A percentile compares a stretch with the other conserved stretches of the same genome.
phyloP scores from a whole-genome alignment of 352 stramenopile species.

The Halophytophthora polymorphica region DNA sequence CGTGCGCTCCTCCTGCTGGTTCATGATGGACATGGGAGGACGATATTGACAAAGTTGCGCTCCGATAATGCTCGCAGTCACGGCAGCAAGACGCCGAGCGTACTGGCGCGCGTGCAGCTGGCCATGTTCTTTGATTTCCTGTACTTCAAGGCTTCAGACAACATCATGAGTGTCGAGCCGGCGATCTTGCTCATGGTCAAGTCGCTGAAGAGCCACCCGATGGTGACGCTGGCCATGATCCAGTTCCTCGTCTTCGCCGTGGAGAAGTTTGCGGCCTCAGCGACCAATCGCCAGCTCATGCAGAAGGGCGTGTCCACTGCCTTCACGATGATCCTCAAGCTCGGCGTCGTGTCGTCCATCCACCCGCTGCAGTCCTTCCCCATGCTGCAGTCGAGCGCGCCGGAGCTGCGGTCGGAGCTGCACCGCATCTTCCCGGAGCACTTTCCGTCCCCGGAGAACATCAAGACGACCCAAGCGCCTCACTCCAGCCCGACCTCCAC shows the following conservation, averaged over 20 bases:
- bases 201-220: slow-evolving; percentile 81
- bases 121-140: slow-evolving; percentile 89
- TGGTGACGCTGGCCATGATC: slow-evolving; percentile 81
- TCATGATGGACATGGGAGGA: neutral
- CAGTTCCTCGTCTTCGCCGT: slow-evolving; percentile 85
- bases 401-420: slow-evolving; percentile 67
- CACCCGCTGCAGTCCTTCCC: slow-evolving; percentile 74
- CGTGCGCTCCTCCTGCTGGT: neutral
- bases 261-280: slow-evolving; percentile 79
- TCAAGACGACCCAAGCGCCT: slow-evolving; percentile 22
- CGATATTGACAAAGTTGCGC: neutral
- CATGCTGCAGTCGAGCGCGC: slow-evolving; percentile 58
- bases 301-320: slow-evolving; percentile 81
- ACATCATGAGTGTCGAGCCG: slow-evolving; percentile 82
- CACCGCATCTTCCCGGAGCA: slow-evolving; percentile 84
- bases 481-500: slow-evolving; percentile 29
- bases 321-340: slow-evolving; percentile 69
- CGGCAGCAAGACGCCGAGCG: slow-evolving; percentile 64
- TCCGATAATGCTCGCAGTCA: slow-evolving; percentile 17
- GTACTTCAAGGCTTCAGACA: slow-evolving; percentile 79
- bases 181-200: slow-evolving; percentile 86
- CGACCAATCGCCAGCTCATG: slow-evolving; percentile 72
- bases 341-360: slow-evolving; percentile 71
- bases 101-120: slow-evolving; percentile 71
- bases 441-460: slow-evolving; percentile 60